Evolutionary conservation across 768 basidiomycete genomes (phyloP).

Genomic region (Tulasnella sp.): DNA sequence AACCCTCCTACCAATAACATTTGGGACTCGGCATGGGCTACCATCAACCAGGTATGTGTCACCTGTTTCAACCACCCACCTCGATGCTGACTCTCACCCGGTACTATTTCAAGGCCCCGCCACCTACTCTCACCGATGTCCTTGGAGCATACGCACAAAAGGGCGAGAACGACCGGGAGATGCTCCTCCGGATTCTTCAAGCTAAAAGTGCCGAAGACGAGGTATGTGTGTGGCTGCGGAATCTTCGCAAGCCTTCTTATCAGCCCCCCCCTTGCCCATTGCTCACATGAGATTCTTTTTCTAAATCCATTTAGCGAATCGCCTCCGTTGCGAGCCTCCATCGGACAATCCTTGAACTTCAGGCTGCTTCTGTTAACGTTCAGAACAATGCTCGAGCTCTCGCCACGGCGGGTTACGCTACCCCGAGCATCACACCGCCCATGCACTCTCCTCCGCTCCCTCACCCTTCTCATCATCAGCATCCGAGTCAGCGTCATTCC

Average conservation of each 20-base stretch:
- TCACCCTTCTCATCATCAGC: no score
- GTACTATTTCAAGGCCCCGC: constrained; percentile 36
- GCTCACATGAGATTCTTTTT: not conserved
- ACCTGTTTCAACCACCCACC: constrained; percentile 39
- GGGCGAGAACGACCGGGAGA: constrained; percentile 86
- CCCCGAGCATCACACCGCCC: constrained; percentile 14
- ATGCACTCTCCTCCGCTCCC: constrained; percentile 8
- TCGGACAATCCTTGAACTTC: constrained; percentile 51
- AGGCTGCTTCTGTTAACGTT: constrained; percentile 21
- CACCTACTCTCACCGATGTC: constrained; percentile 76
- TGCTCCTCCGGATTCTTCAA: constrained; percentile 81
- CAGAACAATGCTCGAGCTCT: constrained; percentile 21
- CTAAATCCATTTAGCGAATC: constrained; percentile 40
- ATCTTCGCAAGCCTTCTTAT: not conserved
- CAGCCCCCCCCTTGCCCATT: not conserved
- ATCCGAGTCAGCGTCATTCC: not conserved
- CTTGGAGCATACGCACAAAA: constrained; percentile 73
- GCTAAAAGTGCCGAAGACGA: constrained; percentile 92
- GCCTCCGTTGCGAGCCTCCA: constrained; percentile 62
- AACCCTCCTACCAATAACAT: constrained; percentile 2
- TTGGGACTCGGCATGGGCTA: constrained; percentile 14
- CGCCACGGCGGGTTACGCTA: constrained; percentile 6
- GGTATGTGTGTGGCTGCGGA: constrained; percentile 35
- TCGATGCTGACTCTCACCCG: constrained; percentile 50
- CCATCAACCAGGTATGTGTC: constrained; percentile 10